Evolutionary conservation across 169 alveolate species (phyloP).

Genomic region (Eimeria tenella): DNA sequence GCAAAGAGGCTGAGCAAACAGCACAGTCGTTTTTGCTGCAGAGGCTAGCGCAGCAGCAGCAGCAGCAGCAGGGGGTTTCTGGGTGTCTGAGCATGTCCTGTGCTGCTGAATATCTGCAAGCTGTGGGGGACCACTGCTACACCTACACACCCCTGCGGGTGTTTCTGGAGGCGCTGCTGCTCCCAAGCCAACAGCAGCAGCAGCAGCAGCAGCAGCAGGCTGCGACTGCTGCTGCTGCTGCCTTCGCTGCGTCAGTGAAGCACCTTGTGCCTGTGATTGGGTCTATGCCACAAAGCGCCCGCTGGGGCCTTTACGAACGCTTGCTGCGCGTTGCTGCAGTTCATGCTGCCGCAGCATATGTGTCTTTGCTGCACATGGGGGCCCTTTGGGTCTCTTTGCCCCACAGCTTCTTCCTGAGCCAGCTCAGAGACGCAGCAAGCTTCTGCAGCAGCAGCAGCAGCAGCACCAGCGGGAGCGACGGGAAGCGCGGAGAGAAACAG

Average conservation of each 20-base stretch:
- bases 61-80: background rate
- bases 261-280: slow-evolving; percentile 3
- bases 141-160: slow-evolving; percentile 57
- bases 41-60: background rate
- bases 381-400: background rate
- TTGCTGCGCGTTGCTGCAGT: slow-evolving; percentile 1
- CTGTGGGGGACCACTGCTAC: slow-evolving; percentile 2
- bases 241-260: background rate
- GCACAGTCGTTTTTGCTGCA: slow-evolving; percentile 3
- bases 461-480: background rate
- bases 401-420: background rate
- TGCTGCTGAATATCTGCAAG: background rate
- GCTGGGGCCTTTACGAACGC: slow-evolving; percentile 23
- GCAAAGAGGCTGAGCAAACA: slow-evolving; percentile 22
- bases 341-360: background rate
- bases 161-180: slow-evolving; percentile 28
- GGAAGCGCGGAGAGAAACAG: background rate
- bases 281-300: background rate
- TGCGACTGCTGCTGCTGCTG: background rate
- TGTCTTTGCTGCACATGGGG: background rate
- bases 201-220: background rate
- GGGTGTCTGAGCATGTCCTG: background rate
- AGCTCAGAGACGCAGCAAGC: background rate
- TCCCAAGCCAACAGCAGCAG: background rate
- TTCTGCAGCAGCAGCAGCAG: background rate